These are phyloP conservation scores for Novakomyces olei DNA, from an alignment of 805 yeast species.

Conservation along the genomic window DNA sequence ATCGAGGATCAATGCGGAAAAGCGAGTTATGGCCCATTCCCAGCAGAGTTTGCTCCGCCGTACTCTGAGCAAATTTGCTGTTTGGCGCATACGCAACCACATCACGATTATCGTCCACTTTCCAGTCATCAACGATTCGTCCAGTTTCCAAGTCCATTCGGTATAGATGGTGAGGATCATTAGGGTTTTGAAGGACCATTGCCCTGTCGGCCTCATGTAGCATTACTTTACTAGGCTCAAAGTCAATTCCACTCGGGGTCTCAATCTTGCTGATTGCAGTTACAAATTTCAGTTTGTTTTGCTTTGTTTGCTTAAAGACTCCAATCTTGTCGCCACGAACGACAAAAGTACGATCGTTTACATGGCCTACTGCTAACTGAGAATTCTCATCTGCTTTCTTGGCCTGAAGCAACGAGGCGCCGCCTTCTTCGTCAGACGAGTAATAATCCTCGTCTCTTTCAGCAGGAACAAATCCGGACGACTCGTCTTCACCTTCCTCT, in stretches of 20 bases:
- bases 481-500: constrained; percentile 12
- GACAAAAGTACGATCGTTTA: constrained; percentile 53
- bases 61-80: constrained; percentile 50
- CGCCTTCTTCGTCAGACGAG: constrained; percentile 12
- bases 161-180: constrained; percentile 26
- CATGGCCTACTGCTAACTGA: constrained; percentile 46
- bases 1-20: constrained; percentile 64
- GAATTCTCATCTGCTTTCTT: constrained; percentile 27
- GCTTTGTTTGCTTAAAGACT: constrained; percentile 40
- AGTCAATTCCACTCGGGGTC: constrained; percentile 26
- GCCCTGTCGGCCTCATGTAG: constrained; percentile 52
- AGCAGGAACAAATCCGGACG: constrained; percentile 1
- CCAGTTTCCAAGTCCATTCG: constrained; percentile 67
- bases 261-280: constrained; percentile 45
- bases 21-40: constrained; percentile 46
- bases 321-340: constrained; percentile 63
- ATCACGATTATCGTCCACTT: constrained; percentile 24
- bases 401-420: constrained; percentile 5
- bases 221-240: constrained; percentile 46
- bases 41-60: constrained; percentile 48
- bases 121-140: constrained; percentile 71
- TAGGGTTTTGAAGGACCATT: constrained; percentile 40
- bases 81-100: constrained; percentile 45
- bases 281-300: constrained; percentile 29
- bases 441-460: constrained; percentile 10